A percentile compares a stretch with the other conserved stretches of the same genome.
phyloP scores from a whole-genome alignment of 352 stramenopile species.

The Elongisporangium anandrum region DNA sequence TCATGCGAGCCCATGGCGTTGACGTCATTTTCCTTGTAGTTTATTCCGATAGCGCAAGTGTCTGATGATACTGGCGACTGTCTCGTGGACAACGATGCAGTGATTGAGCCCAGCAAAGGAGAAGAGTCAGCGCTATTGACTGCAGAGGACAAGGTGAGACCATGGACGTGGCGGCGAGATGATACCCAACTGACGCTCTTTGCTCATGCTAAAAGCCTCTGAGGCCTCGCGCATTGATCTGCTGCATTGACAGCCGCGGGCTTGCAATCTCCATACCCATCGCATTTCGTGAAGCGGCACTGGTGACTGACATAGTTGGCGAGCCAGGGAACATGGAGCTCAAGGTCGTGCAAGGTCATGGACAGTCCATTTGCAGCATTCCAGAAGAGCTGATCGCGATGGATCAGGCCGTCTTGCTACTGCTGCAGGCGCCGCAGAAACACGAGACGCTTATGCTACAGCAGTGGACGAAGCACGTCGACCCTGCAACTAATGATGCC shows the following conservation, averaged over 20 bases:
- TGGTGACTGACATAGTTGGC: conserved; percentile 41
- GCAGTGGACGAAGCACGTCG: conserved; percentile 15
- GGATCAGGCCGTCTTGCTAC: conserved; percentile 23
- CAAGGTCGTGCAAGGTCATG: conserved; percentile 22
- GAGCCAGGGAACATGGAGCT: conserved; percentile 45
- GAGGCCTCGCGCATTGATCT: conserved; percentile 40
- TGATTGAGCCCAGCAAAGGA: not conserved
- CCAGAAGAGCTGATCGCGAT: conserved; percentile 32
- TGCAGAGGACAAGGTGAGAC: no score
- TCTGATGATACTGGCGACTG: conserved; percentile 11
- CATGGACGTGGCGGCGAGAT: no score
- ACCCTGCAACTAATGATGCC: not conserved
- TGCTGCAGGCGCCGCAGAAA: conserved; percentile 33
- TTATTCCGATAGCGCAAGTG: conserved; percentile 10
- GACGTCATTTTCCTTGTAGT: conserved; percentile 4
- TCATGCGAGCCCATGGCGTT: not conserved
- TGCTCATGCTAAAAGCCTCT: not conserved
- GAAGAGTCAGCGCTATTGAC: no score
- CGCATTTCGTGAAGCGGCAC: conserved; percentile 27
- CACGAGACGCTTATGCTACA: conserved; percentile 15
- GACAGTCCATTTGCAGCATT: conserved; percentile 16
- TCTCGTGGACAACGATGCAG: conserved; percentile 4
- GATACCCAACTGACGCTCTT: not conserved
- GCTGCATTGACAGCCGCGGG: conserved; percentile 14
- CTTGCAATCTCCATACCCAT: conserved; percentile 10